A percentile compares a stretch with the other conserved stretches of the same genome.
Evolutionary conservation across 257 asterid species (phyloP).

Genomic region (Mitragyna speciosa): DNA sequence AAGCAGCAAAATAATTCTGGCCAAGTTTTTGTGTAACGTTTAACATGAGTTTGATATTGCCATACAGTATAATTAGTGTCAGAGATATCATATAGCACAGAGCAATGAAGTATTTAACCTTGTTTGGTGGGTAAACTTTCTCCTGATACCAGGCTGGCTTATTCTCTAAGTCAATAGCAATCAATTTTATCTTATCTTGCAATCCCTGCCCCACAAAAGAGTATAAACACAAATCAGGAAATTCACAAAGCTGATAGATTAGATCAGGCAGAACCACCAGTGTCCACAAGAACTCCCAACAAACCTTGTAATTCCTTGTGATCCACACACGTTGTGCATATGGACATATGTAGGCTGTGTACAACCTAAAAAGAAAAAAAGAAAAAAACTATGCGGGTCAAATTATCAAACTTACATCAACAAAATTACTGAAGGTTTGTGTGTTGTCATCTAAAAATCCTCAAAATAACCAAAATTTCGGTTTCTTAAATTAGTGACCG

Average conservation of each 20-base stretch:
- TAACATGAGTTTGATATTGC: background rate
- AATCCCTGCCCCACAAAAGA: constrained; percentile 54
- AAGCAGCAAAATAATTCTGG: background rate
- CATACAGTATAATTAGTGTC: background rate
- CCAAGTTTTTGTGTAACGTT: background rate
- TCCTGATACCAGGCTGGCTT: constrained; percentile 93
- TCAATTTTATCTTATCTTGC: constrained; percentile 66
- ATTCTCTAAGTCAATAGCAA: constrained; percentile 72
- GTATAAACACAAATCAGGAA: background rate
- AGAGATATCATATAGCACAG: background rate
- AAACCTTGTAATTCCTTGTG: constrained; percentile 33
- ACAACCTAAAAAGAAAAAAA: constrained; percentile 56
- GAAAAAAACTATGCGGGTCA: constrained; percentile 8
- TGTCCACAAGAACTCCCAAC: no score
- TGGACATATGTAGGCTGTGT: constrained; percentile 75
- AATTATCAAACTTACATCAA: background rate
- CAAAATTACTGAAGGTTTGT: background rate
- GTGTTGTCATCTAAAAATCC: background rate
- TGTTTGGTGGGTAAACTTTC: constrained; percentile 77
- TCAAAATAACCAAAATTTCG: background rate
- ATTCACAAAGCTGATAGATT: background rate
- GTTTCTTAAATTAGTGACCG: background rate
- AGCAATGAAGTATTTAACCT: constrained; percentile 34
- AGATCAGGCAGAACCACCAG: background rate
- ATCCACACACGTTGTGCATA: constrained; percentile 91